A percentile compares a stretch with the other conserved stretches of the same genome.
These are phyloP conservation scores for Diddensiella santjacobensis DNA, from an alignment of 805 yeast species.

Conservation along the genomic window DNA sequence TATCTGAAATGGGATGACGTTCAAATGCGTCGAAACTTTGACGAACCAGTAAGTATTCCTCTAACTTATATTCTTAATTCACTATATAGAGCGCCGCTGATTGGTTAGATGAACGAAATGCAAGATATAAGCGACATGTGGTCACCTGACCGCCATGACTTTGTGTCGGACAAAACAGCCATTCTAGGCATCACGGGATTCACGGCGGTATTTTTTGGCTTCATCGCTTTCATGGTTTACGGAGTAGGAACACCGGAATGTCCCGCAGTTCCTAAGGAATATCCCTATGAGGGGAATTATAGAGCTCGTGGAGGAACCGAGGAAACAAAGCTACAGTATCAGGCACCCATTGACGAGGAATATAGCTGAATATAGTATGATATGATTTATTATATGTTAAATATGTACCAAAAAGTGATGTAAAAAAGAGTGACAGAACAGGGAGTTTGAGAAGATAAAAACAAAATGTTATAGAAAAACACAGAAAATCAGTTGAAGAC, in stretches of 20 bases:
- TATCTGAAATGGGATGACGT: conserved; percentile 71
- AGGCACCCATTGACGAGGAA: conserved; percentile 24
- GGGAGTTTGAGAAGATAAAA: too few species aligned
- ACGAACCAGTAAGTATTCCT: conserved; percentile 47
- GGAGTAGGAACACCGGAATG: conserved; percentile 56
- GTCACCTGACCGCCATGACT: conserved; percentile 75
- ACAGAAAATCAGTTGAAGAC: too few species aligned
- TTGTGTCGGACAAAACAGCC: conserved; percentile 59
- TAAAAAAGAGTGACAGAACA: too few species aligned
- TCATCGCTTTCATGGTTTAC: conserved; percentile 45
- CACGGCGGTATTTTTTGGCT: conserved; percentile 45
- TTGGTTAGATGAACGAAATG: conserved; percentile 48
- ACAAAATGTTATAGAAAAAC: too few species aligned
- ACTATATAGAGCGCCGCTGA: too few species aligned
- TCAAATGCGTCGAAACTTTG: conserved; percentile 74
- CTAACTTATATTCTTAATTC: background rate
- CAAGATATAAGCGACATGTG: conserved; percentile 77
- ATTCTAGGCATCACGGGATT: conserved; percentile 52
- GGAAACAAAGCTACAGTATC: conserved; percentile 30
- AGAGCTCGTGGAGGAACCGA: conserved; percentile 63
- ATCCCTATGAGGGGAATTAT: conserved; percentile 72
- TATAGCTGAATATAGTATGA: background rate
- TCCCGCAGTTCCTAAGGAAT: conserved; percentile 72
- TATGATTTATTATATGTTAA: background rate
- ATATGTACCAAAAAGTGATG: too few species aligned